A percentile compares a stretch with the other conserved stretches of the same genome.
These are phyloP conservation scores for Imleria badia DNA, from an alignment of 768 basidiomycete species.

Conservation along the genomic window DNA sequence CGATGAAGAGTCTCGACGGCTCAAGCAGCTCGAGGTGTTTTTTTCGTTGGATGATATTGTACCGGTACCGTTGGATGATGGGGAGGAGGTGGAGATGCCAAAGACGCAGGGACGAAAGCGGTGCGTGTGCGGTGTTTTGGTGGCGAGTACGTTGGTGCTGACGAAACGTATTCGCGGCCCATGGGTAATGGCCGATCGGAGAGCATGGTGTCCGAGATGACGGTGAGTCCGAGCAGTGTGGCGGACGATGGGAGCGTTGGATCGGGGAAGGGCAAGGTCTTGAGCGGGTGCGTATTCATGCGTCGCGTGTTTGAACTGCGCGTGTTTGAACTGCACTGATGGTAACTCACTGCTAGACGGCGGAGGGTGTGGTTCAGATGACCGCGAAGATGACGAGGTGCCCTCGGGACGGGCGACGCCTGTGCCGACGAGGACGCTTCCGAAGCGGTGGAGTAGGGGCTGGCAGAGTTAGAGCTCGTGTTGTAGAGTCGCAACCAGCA, in stretches of 20 bases:
- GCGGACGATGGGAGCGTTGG: slow-evolving; percentile 35
- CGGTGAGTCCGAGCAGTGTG: slow-evolving; percentile 42
- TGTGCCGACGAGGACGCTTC: slow-evolving; percentile 51
- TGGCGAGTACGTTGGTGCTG: no score
- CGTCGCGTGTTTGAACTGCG: not conserved
- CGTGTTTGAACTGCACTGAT: no score
- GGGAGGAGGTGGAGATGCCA: no score
- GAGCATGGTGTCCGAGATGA: slow-evolving; percentile 48
- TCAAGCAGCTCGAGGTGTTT: slow-evolving; percentile 59
- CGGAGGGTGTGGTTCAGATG: slow-evolving; percentile 54
- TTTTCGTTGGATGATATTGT: slow-evolving; percentile 77
- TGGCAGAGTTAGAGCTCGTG: no score
- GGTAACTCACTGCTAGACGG: slow-evolving; percentile 37
- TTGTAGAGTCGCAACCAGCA: no score
- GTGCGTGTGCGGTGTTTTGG: no score
- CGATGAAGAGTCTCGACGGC: slow-evolving; percentile 67
- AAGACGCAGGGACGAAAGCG: slow-evolving; percentile 47
- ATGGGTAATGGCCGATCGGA: no score
- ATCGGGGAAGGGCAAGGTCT: slow-evolving; percentile 22
- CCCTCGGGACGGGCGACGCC: slow-evolving; percentile 29
- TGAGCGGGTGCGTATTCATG: slow-evolving; percentile 38
- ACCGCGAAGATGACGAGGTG: slow-evolving; percentile 44
- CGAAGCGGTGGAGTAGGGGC: no score
- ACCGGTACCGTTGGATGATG: slow-evolving; percentile 63
- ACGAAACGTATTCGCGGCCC: no score